A percentile compares a stretch with the other conserved stretches of the same genome.
These are phyloP conservation scores for Ophiostoma perfectum DNA, from an alignment of 2,329 filamentous ascomycete genomes.

Conservation along the genomic window DNA sequence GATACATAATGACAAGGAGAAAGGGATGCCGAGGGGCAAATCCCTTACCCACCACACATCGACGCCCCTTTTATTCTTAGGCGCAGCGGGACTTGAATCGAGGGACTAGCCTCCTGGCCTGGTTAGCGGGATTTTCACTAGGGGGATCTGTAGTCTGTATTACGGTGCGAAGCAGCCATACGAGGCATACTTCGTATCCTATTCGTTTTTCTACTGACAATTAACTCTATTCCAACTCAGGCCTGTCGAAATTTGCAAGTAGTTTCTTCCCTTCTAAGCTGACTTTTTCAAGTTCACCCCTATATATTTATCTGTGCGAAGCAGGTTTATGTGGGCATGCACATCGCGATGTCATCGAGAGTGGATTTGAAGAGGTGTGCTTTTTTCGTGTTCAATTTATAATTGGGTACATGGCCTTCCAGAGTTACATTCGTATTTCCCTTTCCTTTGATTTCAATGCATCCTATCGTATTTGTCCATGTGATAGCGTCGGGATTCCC, in stretches of 20 bases:
- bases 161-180: neutral
- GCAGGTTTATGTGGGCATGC: neutral
- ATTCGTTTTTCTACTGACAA: slow-evolving; percentile 4
- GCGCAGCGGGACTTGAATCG: neutral
- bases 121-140: neutral
- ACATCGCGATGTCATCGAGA: slow-evolving; percentile 4
- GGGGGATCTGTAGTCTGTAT: neutral
- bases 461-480: slow-evolving; percentile 4
- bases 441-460: neutral
- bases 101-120: slow-evolving; percentile 2
- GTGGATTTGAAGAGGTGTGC: neutral
- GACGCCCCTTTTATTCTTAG: neutral
- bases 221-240: slow-evolving; percentile 11
- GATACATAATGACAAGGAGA: neutral
- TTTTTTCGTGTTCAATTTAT: neutral
- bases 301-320: slow-evolving; percentile 4
- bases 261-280: neutral
- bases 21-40: neutral
- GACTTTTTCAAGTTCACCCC: neutral
- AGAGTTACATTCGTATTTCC: slow-evolving; percentile 7
- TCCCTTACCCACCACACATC: neutral
- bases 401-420: neutral
- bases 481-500: neutral
- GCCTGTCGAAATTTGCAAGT: neutral
- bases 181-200: neutral